Percentiles rank a stretch among this genome's conserved stretches.
These are phyloP conservation scores for Solanum bulbocastanum DNA, from an alignment of 257 asterid species.

Conservation along the genomic window DNA sequence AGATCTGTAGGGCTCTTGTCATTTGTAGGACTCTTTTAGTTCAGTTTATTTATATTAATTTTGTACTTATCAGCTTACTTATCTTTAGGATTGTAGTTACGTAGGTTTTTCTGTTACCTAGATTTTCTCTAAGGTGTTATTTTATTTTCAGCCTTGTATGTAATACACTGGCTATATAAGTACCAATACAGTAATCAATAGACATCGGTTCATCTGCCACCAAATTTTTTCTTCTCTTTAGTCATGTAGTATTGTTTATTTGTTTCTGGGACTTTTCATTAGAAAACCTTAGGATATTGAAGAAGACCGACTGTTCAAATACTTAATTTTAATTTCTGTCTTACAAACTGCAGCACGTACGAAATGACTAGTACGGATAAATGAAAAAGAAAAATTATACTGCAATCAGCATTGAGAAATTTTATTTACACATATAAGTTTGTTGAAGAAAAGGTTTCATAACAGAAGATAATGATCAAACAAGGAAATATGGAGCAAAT, in stretches of 20 bases:
- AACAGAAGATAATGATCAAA: background rate
- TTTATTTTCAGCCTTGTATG: background rate
- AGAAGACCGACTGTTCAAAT: background rate
- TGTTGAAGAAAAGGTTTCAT: background rate
- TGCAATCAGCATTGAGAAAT: background rate
- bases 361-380: background rate
- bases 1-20: background rate
- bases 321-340: background rate
- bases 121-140: background rate
- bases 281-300: background rate
- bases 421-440: background rate
- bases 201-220: background rate
- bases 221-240: background rate
- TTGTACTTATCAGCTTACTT: background rate
- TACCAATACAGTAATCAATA: background rate
- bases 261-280: background rate
- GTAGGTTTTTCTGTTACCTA: background rate
- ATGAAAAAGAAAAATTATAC: background rate
- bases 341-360: background rate
- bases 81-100: background rate
- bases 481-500: background rate
- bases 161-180: background rate
- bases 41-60: background rate
- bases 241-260: background rate
- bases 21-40: background rate